Evolutionary conservation across 1,284 basidiomycete species (phyloP).

Genomic region (Lignosus rhinocerotis): DNA sequence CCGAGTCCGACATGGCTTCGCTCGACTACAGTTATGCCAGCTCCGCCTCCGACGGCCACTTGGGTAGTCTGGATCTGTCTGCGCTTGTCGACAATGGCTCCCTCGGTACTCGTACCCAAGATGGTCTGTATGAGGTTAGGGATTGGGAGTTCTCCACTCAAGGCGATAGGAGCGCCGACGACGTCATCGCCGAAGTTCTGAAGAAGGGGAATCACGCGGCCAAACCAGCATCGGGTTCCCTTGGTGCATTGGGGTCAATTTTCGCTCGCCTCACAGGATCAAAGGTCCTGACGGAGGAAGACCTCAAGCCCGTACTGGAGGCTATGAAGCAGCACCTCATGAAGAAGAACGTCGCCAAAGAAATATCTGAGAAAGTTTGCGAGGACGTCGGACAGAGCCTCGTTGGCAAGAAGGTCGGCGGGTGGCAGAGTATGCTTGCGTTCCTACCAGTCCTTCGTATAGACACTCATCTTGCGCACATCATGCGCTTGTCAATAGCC

Average conservation of each 20-base stretch:
- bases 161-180: slow-evolving; percentile 48
- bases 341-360: slow-evolving; percentile 98
- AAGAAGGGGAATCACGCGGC: slow-evolving; percentile 38
- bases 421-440: slow-evolving; percentile 69
- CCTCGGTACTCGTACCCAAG: slow-evolving; percentile 74
- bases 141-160: slow-evolving; percentile 76
- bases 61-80: slow-evolving; percentile 51
- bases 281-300: slow-evolving; percentile 80
- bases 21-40: slow-evolving; percentile 82
- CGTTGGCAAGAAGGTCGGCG: slow-evolving; percentile 87
- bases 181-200: slow-evolving; percentile 61
- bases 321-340: slow-evolving; percentile 98
- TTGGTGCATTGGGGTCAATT: slow-evolving; percentile 70
- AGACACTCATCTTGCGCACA: too few species aligned
- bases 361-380: slow-evolving; percentile 93
- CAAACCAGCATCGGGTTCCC: slow-evolving; percentile 40
- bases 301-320: slow-evolving; percentile 86
- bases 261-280: slow-evolving; percentile 85
- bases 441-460: too few species aligned
- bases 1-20: slow-evolving; percentile 84
- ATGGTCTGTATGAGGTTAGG: slow-evolving; percentile 92
- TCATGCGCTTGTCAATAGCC: slow-evolving; percentile 42
- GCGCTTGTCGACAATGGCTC: slow-evolving; percentile 78
- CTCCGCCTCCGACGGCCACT: slow-evolving; percentile 31
- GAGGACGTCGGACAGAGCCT: slow-evolving; percentile 89